These are phyloP conservation scores for Lyophyllum semitale DNA, from an alignment of 768 basidiomycete genomes.

Conservation along the genomic window DNA sequence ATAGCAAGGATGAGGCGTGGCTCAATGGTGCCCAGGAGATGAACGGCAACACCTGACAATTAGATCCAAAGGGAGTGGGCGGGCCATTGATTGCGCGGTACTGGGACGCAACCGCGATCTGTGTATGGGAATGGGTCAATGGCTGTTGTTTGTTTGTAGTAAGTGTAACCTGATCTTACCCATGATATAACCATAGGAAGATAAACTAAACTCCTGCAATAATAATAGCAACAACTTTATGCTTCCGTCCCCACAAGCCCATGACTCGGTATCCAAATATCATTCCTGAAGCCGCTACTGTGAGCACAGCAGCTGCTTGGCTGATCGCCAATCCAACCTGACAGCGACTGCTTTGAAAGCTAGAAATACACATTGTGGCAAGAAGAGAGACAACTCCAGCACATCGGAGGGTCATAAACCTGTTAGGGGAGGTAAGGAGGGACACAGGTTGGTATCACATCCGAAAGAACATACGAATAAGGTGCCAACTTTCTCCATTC, in stretches of 20 bases:
- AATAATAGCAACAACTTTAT: background rate
- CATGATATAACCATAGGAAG: conserved; percentile 8
- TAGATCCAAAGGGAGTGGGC: conserved; percentile 11
- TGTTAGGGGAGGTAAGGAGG: background rate
- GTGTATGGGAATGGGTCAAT: background rate
- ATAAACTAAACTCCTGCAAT: conserved; percentile 1
- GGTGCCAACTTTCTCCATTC: conserved; percentile 13
- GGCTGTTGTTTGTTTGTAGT: background rate
- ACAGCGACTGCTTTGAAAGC: conserved; percentile 12
- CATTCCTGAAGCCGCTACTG: conserved; percentile 6
- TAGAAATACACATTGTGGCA: conserved; percentile 13
- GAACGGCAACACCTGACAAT: conserved; percentile 6
- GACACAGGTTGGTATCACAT: background rate
- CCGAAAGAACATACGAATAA: conserved; percentile 9
- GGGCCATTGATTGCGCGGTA: conserved; percentile 5
- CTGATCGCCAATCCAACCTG: conserved; percentile 10
- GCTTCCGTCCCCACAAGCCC: conserved; percentile 7
- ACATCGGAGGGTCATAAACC: conserved; percentile 13
- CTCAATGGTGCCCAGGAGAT: conserved; percentile 6
- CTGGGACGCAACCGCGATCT: conserved; percentile 11
- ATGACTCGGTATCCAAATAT: conserved; percentile 10
- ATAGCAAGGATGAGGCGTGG: conserved; percentile 10
- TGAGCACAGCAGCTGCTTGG: conserved; percentile 5
- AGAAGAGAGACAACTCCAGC: conserved; percentile 13
- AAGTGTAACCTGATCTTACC: conserved; percentile 1